These are phyloP conservation scores for Silene latifolia DNA, from an alignment of 148 eudicot species.

Conservation along the genomic window DNA sequence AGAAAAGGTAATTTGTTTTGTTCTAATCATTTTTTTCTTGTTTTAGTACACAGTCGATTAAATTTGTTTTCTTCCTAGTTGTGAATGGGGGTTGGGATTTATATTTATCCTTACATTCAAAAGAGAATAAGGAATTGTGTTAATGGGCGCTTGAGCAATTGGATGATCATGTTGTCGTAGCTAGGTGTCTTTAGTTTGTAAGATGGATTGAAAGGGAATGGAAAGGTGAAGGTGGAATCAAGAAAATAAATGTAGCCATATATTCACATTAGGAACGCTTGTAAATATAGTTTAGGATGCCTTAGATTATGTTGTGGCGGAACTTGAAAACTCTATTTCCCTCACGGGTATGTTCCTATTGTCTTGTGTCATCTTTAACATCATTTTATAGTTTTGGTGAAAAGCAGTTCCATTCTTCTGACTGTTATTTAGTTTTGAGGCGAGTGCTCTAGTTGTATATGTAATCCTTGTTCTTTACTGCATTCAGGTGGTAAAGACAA, in stretches of 20 bases:
- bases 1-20: slow-evolving; percentile 12
- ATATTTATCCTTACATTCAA: no score
- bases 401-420: background rate
- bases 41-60: no score
- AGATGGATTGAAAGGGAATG: background rate
- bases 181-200: background rate
- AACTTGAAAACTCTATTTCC: background rate
- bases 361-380: background rate
- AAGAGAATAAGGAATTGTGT: no score
- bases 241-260: background rate
- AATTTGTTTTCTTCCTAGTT: no score
- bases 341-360: no score
- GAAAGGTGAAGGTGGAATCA: no score
- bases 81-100: background rate
- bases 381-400: background rate
- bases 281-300: no score
- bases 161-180: background rate
- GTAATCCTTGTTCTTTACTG: background rate
- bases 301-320: no score
- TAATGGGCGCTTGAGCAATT: no score
- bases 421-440: background rate
- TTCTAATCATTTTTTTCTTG: background rate
- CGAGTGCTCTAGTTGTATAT: background rate
- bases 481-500: slow-evolving; percentile 30
- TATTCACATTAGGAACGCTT: no score